These are phyloP conservation scores for Circinella umbellata DNA, from an alignment of 371 early-diverging fungal species.

Conservation along the genomic window DNA sequence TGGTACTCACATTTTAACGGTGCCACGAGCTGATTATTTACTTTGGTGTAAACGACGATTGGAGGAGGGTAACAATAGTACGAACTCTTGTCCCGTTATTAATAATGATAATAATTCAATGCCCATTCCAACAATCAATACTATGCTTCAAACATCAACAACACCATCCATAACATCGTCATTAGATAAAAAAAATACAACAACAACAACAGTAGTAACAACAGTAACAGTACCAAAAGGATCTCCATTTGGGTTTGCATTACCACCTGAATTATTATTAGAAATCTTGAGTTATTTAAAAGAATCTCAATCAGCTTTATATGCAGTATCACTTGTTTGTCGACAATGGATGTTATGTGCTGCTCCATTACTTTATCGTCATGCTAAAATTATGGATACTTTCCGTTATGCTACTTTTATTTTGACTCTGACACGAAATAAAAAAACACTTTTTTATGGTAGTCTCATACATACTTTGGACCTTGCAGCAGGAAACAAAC, in stretches of 20 bases:
- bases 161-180: not conserved
- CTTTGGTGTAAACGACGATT: constrained; percentile 15
- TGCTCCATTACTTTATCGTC: constrained; percentile 55
- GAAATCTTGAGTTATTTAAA: constrained; percentile 47
- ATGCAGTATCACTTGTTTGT: constrained; percentile 51
- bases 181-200: not conserved
- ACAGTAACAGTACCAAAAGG: constrained; percentile 3
- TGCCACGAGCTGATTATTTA: constrained; percentile 14
- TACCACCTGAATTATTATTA: constrained; percentile 55
- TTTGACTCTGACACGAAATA: constrained; percentile 53
- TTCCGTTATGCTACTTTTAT: constrained; percentile 68
- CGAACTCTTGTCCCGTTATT: no score
- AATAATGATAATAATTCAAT: no score
- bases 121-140: no score
- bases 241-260: constrained; percentile 21
- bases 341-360: constrained; percentile 62
- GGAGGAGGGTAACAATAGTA: not conserved
- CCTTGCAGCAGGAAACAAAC: constrained; percentile 29
- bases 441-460: constrained; percentile 38
- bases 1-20: constrained; percentile 6
- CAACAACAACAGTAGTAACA: not conserved
- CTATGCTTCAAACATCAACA: not conserved
- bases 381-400: constrained; percentile 54
- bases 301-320: constrained; percentile 41
- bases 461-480: constrained; percentile 38